phyloP scores from a whole-genome alignment of 805 yeast genomes.

The Wickerhamomyces strasburgensis region DNA sequence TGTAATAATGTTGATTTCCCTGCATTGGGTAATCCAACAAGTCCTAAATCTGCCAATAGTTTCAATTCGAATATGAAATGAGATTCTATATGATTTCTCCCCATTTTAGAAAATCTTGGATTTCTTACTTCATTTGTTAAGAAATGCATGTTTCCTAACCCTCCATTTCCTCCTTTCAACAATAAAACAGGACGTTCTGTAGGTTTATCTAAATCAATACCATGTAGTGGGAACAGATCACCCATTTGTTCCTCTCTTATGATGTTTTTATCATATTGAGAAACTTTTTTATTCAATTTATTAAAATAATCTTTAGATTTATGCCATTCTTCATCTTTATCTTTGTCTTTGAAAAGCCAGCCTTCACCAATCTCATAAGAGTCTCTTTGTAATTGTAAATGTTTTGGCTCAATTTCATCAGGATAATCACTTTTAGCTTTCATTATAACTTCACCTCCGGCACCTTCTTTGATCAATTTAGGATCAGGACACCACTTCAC shows the following conservation, averaged over 20 bases:
- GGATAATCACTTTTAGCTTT: constrained; percentile 25
- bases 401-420: constrained; percentile 32
- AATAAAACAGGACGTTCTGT: constrained; percentile 64
- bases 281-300: constrained; percentile 59
- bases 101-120: constrained; percentile 82
- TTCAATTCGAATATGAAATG: constrained; percentile 78
- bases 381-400: constrained; percentile 59
- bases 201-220: constrained; percentile 64
- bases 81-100: constrained; percentile 64
- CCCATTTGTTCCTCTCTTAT: constrained; percentile 50
- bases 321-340: constrained; percentile 60
- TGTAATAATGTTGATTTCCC: constrained; percentile 88
- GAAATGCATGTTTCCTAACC: constrained; percentile 95
- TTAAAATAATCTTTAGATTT: constrained; percentile 59
- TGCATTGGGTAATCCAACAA: constrained; percentile 95
- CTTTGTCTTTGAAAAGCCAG: constrained; percentile 80
- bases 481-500: constrained; percentile 85
- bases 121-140: constrained; percentile 77
- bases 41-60: constrained; percentile 85
- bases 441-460: constrained; percentile 28
- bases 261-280: constrained; percentile 54
- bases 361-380: constrained; percentile 71
- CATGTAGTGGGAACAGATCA: constrained; percentile 78
- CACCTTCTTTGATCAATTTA: constrained; percentile 28
- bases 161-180: constrained; percentile 86